Percentiles rank a stretch among this genome's conserved stretches.
These are phyloP conservation scores for Arthroderma sp. DNA, from an alignment of 2,329 filamentous ascomycete genomes.

Conservation along the genomic window DNA sequence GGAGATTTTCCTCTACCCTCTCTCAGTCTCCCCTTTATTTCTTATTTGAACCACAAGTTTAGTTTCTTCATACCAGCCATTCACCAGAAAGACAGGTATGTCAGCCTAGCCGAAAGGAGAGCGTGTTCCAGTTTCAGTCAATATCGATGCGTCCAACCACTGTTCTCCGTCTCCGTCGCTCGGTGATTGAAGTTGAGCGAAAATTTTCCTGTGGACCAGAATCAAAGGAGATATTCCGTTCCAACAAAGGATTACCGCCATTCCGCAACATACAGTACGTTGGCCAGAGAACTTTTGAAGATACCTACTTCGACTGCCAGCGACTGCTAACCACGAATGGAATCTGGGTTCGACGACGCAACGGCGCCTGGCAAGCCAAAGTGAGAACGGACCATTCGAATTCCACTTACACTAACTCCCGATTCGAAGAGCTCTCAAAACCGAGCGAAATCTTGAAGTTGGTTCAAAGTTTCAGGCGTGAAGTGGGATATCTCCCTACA, in stretches of 20 bases:
- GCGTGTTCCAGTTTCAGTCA: background rate
- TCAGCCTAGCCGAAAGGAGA: background rate
- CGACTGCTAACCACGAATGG: conserved; percentile 16
- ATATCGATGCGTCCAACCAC: conserved; percentile 9
- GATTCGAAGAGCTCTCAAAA: conserved; percentile 20
- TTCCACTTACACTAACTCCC: conserved; percentile 16
- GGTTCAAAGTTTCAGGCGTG: conserved; percentile 3
- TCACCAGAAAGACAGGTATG: background rate
- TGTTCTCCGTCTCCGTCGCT: conserved; percentile 8
- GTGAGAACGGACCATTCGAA: conserved; percentile 9
- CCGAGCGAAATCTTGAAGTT: conserved; percentile 13
- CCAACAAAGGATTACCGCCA: conserved; percentile 15
- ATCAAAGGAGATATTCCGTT: conserved; percentile 9
- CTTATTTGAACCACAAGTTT: too few relatives aligned
- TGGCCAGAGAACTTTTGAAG: conserved; percentile 15
- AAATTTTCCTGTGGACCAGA: conserved; percentile 18
- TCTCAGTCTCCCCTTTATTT: background rate
- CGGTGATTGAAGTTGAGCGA: conserved; percentile 19
- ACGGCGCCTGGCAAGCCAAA: conserved; percentile 21
- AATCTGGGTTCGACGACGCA: conserved; percentile 19
- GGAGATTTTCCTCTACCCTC: background rate
- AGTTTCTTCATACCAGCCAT: too few relatives aligned
- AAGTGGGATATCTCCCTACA: conserved; percentile 7
- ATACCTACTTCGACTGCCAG: conserved; percentile 21
- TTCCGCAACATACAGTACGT: conserved; percentile 15